These are phyloP conservation scores for Diaporthe longicolla DNA, from an alignment of 2,329 filamentous ascomycete genomes.

Conservation along the genomic window DNA sequence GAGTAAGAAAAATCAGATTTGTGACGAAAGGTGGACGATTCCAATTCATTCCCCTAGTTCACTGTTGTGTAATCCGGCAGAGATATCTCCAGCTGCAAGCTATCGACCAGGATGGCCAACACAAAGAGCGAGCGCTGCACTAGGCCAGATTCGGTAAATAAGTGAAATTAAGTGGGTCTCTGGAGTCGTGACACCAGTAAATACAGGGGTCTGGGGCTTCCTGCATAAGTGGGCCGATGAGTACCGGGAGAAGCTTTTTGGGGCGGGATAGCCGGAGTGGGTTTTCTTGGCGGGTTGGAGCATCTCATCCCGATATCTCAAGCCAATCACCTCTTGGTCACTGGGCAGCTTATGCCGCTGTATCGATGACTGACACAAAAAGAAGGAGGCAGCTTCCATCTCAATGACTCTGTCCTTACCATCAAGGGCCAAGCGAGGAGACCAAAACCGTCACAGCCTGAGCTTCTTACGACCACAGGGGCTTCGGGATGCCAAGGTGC, in stretches of 20 bases:
- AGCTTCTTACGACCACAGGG: background rate
- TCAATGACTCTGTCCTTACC: background rate
- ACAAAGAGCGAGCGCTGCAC: background rate
- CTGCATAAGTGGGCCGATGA: background rate
- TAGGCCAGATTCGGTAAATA: background rate
- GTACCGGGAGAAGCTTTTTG: too few species aligned
- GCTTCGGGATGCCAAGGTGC: constrained; percentile 2
- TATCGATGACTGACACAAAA: background rate
- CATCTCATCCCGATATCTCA: background rate
- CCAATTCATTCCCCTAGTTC: background rate
- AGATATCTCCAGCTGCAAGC: background rate
- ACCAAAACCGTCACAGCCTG: background rate
- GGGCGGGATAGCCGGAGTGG: too few species aligned
- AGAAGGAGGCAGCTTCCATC: background rate
- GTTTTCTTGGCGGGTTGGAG: background rate
- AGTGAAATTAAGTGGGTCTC: background rate
- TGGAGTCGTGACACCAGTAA: background rate
- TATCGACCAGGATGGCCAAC: background rate
- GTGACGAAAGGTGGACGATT: background rate
- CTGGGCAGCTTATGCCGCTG: too few species aligned
- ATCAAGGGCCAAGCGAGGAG: background rate
- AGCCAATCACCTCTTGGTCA: background rate
- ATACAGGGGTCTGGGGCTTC: background rate
- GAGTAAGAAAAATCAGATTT: background rate
- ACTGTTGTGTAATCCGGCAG: background rate